phyloP scores from a whole-genome alignment of 805 yeast species.

The Yamadazyma scolyti region DNA sequence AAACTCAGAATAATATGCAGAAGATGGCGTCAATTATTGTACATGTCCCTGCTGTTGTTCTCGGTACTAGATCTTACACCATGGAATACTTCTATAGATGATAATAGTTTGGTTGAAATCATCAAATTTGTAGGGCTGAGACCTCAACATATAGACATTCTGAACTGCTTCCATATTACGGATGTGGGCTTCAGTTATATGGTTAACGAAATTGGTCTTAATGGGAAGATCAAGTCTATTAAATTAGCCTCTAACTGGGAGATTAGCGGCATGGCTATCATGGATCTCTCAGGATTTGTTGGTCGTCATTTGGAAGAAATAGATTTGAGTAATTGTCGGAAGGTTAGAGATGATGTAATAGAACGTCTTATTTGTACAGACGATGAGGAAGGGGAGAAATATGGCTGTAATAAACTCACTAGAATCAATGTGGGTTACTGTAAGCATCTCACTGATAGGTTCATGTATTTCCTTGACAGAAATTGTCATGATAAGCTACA shows the following conservation, averaged over 20 bases:
- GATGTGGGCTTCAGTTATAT: constrained; percentile 71
- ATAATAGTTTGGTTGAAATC: constrained; percentile 52
- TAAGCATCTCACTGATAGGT: constrained; percentile 66
- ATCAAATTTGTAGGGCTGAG: constrained; percentile 70
- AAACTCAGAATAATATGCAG: constrained; percentile 53
- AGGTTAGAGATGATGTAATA: constrained; percentile 67
- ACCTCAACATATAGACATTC: constrained; percentile 57
- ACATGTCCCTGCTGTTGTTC: constrained; percentile 52
- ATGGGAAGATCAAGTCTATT: constrained; percentile 53
- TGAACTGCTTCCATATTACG: constrained; percentile 74
- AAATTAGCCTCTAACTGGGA: constrained; percentile 74
- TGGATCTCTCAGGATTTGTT: constrained; percentile 69
- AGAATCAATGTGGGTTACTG: constrained; percentile 65
- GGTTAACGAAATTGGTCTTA: constrained; percentile 66
- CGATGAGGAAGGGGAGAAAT: constrained; percentile 13
- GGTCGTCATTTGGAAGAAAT: constrained; percentile 57
- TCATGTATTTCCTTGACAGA: constrained; percentile 59
- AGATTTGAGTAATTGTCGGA: constrained; percentile 70
- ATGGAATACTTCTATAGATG: constrained; percentile 61
- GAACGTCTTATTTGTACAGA: constrained; percentile 48
- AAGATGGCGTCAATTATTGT: constrained; percentile 66
- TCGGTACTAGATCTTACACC: constrained; percentile 52
- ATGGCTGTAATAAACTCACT: constrained; percentile 60
- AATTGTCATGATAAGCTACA: constrained; percentile 56
- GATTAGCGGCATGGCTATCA: constrained; percentile 74